Conservation (phyloP, 768 basidiomycete species). For the Peribolospora baueri region DNA sequence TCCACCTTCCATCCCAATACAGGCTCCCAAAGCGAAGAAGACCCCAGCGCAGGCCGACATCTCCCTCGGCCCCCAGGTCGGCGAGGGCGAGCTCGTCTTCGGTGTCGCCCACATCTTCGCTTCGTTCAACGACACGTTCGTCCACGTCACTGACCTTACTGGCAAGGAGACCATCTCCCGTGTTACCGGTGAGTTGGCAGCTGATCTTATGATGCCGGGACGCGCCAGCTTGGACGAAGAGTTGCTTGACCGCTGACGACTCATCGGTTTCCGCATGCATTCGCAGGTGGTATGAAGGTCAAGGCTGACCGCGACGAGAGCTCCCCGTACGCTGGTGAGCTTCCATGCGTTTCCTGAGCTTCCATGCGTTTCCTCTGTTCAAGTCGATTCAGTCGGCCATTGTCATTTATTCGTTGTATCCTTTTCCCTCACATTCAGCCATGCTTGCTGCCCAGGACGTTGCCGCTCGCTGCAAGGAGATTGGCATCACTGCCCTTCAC, state of each 20-base stretch:
- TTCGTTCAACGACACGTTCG: conserved; percentile 99
- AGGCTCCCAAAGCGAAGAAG: conserved; percentile 34
- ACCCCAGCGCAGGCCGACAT: conserved; percentile 60
- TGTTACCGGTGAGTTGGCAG: conserved; percentile 49
- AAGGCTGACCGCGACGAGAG: conserved; percentile 99
- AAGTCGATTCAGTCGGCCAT: not conserved
- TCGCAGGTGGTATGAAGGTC: conserved; percentile 90
- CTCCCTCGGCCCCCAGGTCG: conserved; percentile 81
- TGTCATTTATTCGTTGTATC: not conserved
- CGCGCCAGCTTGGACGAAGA: not conserved
- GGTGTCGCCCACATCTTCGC: conserved; percentile 98
- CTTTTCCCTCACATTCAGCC: conserved; percentile 31
- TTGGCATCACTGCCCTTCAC: conserved; percentile 94
- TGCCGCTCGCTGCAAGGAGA: conserved; percentile 85
- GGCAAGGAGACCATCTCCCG: conserved; percentile 98
- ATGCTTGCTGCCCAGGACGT: conserved; percentile 98
- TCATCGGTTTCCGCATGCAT: not conserved
- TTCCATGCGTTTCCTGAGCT: conserved; percentile 9
- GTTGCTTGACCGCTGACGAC: too few relatives aligned
- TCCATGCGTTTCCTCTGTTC: conserved; percentile 7
- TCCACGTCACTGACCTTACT: conserved; percentile 94
- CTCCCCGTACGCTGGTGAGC: conserved; percentile 16
- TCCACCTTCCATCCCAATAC: not conserved
- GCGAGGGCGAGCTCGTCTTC: conserved; percentile 88
- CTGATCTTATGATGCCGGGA: not conserved